Percentiles rank a stretch among this genome's conserved stretches.
These are phyloP conservation scores for Aspergillus sp. DNA, from an alignment of 2,329 filamentous ascomycete species.

Conservation along the genomic window DNA sequence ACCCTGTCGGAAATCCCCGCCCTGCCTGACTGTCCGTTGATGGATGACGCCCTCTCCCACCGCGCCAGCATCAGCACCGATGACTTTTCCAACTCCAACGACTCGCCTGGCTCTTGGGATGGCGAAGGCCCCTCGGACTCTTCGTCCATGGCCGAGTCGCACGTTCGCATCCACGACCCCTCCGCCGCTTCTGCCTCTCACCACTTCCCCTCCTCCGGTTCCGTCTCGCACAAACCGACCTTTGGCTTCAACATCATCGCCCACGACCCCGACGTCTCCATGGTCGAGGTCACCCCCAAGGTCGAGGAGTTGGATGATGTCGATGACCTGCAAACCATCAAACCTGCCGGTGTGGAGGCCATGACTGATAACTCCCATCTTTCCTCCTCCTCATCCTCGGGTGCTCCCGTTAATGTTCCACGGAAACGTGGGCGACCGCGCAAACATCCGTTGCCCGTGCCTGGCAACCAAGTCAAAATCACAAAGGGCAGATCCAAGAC, in stretches of 20 bases:
- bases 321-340: constrained; percentile 29
- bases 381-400: constrained; percentile 13
- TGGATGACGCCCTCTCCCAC: constrained; percentile 25
- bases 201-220: constrained; percentile 6
- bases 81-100: constrained; percentile 23
- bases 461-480: constrained; percentile 60
- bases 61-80: constrained; percentile 29
- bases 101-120: constrained; percentile 25
- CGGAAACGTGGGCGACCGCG: constrained; percentile 74
- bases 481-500: constrained; percentile 66
- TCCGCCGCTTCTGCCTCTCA: constrained; percentile 2
- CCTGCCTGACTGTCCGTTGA: constrained; percentile 18
- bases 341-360: constrained; percentile 23
- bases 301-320: constrained; percentile 49
- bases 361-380: constrained; percentile 8
- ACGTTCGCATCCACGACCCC: constrained; percentile 14
- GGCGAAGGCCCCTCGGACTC: constrained; percentile 17
- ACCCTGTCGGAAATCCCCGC: constrained; percentile 19
- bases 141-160: constrained; percentile 12
- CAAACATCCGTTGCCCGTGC: constrained; percentile 66
- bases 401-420: constrained; percentile 31
- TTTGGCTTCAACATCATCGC: constrained; percentile 21
- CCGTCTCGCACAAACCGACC: constrained; percentile 15
- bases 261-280: constrained; percentile 12
- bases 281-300: constrained; percentile 45